These are phyloP conservation scores for Breviolum minutum DNA, from an alignment of 73 alveolate species.

Conservation along the genomic window DNA sequence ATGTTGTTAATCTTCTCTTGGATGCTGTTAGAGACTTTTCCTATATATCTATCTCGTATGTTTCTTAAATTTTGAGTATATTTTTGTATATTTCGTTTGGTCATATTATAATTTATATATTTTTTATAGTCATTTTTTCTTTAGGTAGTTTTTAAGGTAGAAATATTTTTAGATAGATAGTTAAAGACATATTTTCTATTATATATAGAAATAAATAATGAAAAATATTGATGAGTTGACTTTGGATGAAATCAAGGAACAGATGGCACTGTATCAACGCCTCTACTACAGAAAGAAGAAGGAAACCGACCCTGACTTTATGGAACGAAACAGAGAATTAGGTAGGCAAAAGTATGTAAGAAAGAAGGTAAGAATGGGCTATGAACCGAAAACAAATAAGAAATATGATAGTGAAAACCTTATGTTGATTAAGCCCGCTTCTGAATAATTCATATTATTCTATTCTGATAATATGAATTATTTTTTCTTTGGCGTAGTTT, in stretches of 20 bases:
- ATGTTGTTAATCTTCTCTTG: background rate
- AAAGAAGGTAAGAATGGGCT: background rate
- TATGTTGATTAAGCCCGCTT: too few relatives aligned
- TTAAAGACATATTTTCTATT: too few relatives aligned
- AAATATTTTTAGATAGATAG: too few relatives aligned
- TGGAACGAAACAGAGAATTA: background rate
- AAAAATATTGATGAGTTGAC: background rate
- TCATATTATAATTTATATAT: background rate
- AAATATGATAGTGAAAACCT: too few relatives aligned
- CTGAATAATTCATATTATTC: too few relatives aligned
- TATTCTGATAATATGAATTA: background rate
- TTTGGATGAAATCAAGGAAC: background rate
- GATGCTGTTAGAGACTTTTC: background rate
- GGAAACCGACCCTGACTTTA: slow-evolving; percentile 18
- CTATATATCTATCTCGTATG: slow-evolving; percentile 6
- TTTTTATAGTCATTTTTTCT: background rate
- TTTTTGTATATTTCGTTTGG: background rate
- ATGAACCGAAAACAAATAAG: too few relatives aligned
- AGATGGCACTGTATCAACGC: slow-evolving; percentile 27
- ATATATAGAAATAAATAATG: slow-evolving; percentile 15
- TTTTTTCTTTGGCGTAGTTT: background rate
- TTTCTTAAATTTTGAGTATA: slow-evolving; percentile 35
- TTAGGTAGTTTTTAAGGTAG: background rate
- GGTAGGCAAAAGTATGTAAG: background rate
- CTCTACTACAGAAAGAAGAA: background rate